Evolutionary conservation across 164 flowering plant species (phyloP).

Genomic region (Vitis rotundifolia): DNA sequence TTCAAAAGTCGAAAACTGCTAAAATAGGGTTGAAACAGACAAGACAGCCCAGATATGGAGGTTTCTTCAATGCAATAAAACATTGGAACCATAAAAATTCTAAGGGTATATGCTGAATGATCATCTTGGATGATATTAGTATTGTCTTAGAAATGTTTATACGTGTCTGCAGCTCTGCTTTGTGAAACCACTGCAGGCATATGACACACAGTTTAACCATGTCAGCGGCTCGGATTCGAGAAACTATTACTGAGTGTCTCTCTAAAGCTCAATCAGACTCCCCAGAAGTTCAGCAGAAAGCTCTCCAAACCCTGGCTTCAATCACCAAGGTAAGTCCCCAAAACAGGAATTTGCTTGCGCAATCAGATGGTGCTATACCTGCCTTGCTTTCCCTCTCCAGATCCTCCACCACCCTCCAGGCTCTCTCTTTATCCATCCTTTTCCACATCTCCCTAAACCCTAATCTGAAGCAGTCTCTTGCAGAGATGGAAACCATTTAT

Average conservation of each 20-base stretch:
- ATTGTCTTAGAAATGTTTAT: not conserved
- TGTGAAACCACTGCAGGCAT: not conserved
- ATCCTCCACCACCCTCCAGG: slow-evolving; percentile 30
- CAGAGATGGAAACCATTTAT: slow-evolving; percentile 50
- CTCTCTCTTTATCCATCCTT: slow-evolving; percentile 54
- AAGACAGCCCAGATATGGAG: not conserved
- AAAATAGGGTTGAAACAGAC: not conserved
- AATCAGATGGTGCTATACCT: slow-evolving; percentile 44
- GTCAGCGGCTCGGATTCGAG: slow-evolving; percentile 21
- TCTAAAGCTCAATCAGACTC: slow-evolving; percentile 32
- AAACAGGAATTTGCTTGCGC: slow-evolving; percentile 47
- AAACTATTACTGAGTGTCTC: slow-evolving; percentile 26
- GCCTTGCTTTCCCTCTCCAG: slow-evolving; percentile 37
- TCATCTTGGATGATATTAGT: too few species aligned
- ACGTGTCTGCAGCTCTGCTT: not conserved
- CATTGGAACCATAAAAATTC: not conserved
- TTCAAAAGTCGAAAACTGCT: not conserved
- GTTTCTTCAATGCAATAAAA: slow-evolving; percentile 1
- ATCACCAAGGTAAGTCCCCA: slow-evolving; percentile 62
- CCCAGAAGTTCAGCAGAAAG: slow-evolving; percentile 34
- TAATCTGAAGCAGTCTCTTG: slow-evolving; percentile 46
- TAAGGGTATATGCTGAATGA: too few species aligned
- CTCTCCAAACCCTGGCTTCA: slow-evolving; percentile 41
- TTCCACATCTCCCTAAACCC: slow-evolving; percentile 72
- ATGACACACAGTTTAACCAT: slow-evolving; percentile 1